Evolutionary conservation across 305 asterid genomes (phyloP).

Genomic region (Withania somnifera): DNA sequence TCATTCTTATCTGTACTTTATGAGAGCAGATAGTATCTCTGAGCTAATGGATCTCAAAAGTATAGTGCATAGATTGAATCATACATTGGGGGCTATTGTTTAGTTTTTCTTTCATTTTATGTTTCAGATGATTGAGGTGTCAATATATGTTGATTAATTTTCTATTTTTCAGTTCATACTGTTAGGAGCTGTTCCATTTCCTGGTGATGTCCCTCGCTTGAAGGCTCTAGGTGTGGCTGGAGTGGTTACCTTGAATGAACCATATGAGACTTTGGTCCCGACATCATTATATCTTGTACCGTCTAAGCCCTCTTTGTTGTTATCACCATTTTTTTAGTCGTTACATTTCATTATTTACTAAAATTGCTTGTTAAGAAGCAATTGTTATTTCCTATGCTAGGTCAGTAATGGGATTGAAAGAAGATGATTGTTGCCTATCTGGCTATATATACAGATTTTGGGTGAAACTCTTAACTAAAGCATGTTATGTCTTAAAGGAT

Average conservation of each 20-base stretch:
- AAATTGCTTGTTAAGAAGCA: background rate
- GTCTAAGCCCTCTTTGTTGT: background rate
- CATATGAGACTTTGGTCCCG: conserved; percentile 85
- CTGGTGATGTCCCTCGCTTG: conserved; percentile 70
- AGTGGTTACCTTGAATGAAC: conserved; percentile 81
- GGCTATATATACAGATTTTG: background rate
- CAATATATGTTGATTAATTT: background rate
- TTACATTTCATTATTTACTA: background rate
- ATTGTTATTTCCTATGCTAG: background rate
- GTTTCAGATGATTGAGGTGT: background rate
- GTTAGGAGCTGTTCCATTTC: conserved; percentile 50
- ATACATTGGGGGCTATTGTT: background rate
- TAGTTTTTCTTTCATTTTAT: background rate
- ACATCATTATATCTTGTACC: conserved; percentile 53
- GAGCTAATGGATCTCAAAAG: background rate
- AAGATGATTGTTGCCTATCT: background rate
- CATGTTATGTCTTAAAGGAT: background rate
- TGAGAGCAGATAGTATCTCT: background rate
- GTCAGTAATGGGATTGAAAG: background rate
- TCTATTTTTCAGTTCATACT: conserved; percentile 35
- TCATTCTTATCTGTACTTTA: background rate
- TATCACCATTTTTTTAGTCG: background rate
- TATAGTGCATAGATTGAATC: background rate
- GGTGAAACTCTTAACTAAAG: background rate
- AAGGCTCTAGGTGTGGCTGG: conserved; percentile 80